These are phyloP conservation scores for Chrysosporium queenslandicum DNA, from an alignment of 2,329 filamentous ascomycete species.

Conservation along the genomic window DNA sequence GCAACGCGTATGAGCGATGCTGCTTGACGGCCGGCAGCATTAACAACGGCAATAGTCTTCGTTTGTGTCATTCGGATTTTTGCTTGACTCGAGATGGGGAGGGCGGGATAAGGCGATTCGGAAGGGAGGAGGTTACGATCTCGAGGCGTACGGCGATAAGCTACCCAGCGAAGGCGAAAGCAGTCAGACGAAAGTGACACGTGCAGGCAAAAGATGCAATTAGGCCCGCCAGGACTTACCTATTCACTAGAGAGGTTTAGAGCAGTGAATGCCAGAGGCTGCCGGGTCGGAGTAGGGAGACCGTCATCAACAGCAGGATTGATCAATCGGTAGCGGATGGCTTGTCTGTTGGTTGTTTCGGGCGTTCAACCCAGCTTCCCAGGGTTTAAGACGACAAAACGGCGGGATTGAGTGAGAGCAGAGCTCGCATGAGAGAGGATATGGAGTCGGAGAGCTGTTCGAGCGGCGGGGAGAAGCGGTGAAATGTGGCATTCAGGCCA, in stretches of 20 bases:
- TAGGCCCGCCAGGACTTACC: neutral
- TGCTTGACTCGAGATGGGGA: neutral
- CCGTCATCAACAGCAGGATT: neutral
- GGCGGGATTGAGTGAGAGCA: neutral
- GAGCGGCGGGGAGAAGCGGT: neutral
- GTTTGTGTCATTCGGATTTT: conserved; percentile 33
- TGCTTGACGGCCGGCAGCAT: conserved; percentile 89
- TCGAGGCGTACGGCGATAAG: too few relatives aligned
- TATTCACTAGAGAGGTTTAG: neutral
- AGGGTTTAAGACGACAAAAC: conserved; percentile 4
- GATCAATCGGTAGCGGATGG: neutral
- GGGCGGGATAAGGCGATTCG: neutral
- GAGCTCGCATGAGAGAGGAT: neutral
- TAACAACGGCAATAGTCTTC: conserved; percentile 84
- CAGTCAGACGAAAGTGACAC: neutral
- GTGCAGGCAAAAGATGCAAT: neutral
- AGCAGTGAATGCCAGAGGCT: conserved; percentile 1
- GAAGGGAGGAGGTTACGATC: neutral
- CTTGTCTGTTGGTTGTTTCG: neutral
- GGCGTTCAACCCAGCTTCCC: neutral
- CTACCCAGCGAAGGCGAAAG: neutral
- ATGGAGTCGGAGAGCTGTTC: neutral
- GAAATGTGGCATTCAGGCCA: neutral
- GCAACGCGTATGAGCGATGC: conserved; percentile 91
- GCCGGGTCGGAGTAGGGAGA: neutral